phyloP scores from a whole-genome alignment of 2,329 filamentous ascomycete genomes.

The Zelopaecilomyces penicillatus region DNA sequence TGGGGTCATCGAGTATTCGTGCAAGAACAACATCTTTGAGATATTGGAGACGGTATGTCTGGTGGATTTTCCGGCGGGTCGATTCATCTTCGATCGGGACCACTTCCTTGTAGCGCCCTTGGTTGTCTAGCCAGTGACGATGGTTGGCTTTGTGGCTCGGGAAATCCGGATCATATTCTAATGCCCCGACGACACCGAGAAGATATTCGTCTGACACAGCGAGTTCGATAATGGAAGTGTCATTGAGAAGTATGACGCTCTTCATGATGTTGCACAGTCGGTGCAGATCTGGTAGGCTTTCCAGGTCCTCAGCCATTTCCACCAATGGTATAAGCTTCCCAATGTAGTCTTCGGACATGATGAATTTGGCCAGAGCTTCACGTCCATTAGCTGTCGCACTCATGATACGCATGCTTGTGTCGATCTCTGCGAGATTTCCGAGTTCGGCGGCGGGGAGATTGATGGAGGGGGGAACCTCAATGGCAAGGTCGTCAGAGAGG shows the following conservation, averaged over 20 bases:
- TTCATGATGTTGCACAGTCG: conserved; percentile 98
- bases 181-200: conserved; percentile 83
- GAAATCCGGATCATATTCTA: conserved; percentile 98
- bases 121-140: conserved; percentile 80
- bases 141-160: conserved; percentile 97
- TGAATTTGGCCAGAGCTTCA: conserved; percentile 79
- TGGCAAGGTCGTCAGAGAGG: conserved; percentile 74
- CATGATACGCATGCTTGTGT: conserved; percentile 72
- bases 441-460: conserved; percentile 72
- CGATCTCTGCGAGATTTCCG: conserved; percentile 75
- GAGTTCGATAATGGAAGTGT: conserved; percentile 88
- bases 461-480: conserved; percentile 64
- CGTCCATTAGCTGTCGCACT: conserved; percentile 67
- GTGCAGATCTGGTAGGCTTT: conserved; percentile 80
- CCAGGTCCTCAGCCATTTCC: conserved; percentile 80
- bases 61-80: conserved; percentile 86
- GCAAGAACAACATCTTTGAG: conserved; percentile 97
- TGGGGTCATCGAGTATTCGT: conserved; percentile 92
- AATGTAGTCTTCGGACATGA: conserved; percentile 81
- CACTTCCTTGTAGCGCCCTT: conserved; percentile 91
- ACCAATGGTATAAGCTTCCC: conserved; percentile 79
- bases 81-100: conserved; percentile 78
- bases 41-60: conserved; percentile 92
- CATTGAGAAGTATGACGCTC: conserved; percentile 86
- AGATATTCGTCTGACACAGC: conserved; percentile 86